These are phyloP conservation scores for Myxozyma udenii DNA, from an alignment of 805 yeast species.

Conservation along the genomic window DNA sequence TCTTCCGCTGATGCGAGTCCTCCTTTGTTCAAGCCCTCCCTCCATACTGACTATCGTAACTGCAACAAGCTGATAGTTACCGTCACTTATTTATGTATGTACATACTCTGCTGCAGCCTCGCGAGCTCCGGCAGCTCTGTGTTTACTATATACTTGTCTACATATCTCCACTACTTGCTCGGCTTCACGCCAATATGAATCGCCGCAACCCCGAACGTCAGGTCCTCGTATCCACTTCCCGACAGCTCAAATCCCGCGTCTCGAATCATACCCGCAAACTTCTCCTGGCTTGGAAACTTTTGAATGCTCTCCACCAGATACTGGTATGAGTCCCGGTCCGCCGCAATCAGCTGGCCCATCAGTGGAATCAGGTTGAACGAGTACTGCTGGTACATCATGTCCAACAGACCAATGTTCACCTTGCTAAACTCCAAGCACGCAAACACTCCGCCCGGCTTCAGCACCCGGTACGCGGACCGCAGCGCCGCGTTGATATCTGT, in stretches of 20 bases:
- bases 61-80: no score
- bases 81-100: no score
- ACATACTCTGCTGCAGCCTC: no score
- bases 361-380: constrained; percentile 84
- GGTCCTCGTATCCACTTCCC: constrained; percentile 86
- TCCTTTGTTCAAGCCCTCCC: no score
- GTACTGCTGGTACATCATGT: constrained; percentile 78
- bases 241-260: constrained; percentile 93
- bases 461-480: constrained; percentile 90
- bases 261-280: constrained; percentile 85
- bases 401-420: constrained; percentile 68
- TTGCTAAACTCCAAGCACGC: constrained; percentile 95
- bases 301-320: constrained; percentile 92
- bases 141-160: no score
- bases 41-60: no score
- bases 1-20: no score
- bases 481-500: constrained; percentile 92
- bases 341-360: constrained; percentile 93
- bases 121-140: no score
- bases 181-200: constrained; percentile 88
- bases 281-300: constrained; percentile 88
- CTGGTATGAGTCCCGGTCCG: constrained; percentile 94
- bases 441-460: constrained; percentile 96
- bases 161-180: no score
- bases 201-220: constrained; percentile 93